Conservation (phyloP, 805 yeast species). For the Cyberlindnera veronae region DNA sequence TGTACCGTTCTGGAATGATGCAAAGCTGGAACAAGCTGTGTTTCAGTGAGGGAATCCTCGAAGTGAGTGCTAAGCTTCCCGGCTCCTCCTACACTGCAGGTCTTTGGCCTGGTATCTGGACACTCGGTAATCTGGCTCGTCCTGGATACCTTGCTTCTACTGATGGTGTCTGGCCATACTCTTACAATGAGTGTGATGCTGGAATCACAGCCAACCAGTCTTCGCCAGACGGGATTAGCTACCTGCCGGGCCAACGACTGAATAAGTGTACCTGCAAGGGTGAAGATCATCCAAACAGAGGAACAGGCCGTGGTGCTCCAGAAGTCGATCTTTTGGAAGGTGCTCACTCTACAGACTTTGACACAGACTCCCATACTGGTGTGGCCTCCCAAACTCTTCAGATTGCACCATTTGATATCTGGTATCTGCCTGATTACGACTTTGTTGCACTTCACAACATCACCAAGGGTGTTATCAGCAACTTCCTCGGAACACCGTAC, state of each 20-base stretch:
- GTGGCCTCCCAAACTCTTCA: constrained; percentile 49
- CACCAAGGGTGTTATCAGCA: constrained; percentile 40
- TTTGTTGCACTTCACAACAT: constrained; percentile 40
- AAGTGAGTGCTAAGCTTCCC: constrained; percentile 41
- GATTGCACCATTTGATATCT: constrained; percentile 49
- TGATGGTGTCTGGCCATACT: constrained; percentile 51
- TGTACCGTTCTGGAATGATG: constrained; percentile 45
- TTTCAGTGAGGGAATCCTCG: constrained; percentile 42
- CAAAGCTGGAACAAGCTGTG: constrained; percentile 48
- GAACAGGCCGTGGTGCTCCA: constrained; percentile 49
- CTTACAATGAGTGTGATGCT: constrained; percentile 46
- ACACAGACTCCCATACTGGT: constrained; percentile 31
- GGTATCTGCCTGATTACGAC: constrained; percentile 50
- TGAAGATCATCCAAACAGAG: constrained; percentile 44
- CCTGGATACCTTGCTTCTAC: constrained; percentile 46
- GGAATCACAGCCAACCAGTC: constrained; percentile 50
- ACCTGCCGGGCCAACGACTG: constrained; percentile 43
- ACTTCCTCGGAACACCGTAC: constrained; percentile 48
- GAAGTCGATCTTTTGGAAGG: constrained; percentile 50
- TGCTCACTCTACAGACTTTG: constrained; percentile 32
- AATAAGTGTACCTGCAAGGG: constrained; percentile 43
- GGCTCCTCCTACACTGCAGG: constrained; percentile 40
- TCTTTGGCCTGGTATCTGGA: constrained; percentile 51
- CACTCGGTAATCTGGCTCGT: constrained; percentile 46
- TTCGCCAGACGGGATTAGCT: constrained; percentile 44